phyloP scores from a whole-genome alignment of 1,139 yeast genomes.

The Suzukiozyma palmioleophila region DNA sequence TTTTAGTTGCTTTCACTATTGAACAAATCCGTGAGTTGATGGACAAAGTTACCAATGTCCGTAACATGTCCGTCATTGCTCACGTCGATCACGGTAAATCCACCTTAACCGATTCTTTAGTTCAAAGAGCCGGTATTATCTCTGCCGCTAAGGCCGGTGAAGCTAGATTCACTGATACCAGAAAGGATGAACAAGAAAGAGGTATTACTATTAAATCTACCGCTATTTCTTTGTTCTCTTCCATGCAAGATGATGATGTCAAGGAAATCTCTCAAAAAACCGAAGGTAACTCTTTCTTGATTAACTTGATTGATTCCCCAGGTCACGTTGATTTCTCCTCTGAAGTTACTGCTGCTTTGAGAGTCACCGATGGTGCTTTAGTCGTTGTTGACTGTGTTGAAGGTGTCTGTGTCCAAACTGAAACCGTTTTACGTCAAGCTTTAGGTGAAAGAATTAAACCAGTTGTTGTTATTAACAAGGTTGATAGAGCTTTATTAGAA shows the following conservation, averaged over 20 bases:
- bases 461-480: constrained; percentile 97
- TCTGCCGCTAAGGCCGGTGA: constrained; percentile 99
- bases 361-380: constrained; percentile 99
- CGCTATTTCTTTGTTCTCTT: constrained; percentile 93
- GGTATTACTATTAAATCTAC: constrained; percentile 99
- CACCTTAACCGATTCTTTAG: constrained; percentile 97
- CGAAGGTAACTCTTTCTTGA: constrained; percentile 89
- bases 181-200: constrained; percentile 99
- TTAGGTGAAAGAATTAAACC: constrained; percentile 99
- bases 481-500: constrained; percentile 98
- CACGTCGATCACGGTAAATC: constrained; percentile 99
- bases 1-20: constrained; percentile 66
- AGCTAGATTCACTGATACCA: constrained; percentile 99
- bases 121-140: constrained; percentile 98
- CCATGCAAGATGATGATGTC: constrained; percentile 84
- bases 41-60: constrained; percentile 99
- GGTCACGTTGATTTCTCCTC: constrained; percentile 99
- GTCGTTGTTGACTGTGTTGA: constrained; percentile 99
- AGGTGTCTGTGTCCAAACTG: constrained; percentile 99
- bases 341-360: constrained; percentile 99
- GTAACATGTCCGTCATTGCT: constrained; percentile 99
- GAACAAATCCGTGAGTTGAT: constrained; percentile 97
- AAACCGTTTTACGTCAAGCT: constrained; percentile 98
- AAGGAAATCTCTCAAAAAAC: constrained; percentile 96
- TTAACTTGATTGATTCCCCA: constrained; percentile 98